These are phyloP conservation scores for Silene latifolia DNA, from an alignment of 148 eudicot genomes.

Conservation along the genomic window DNA sequence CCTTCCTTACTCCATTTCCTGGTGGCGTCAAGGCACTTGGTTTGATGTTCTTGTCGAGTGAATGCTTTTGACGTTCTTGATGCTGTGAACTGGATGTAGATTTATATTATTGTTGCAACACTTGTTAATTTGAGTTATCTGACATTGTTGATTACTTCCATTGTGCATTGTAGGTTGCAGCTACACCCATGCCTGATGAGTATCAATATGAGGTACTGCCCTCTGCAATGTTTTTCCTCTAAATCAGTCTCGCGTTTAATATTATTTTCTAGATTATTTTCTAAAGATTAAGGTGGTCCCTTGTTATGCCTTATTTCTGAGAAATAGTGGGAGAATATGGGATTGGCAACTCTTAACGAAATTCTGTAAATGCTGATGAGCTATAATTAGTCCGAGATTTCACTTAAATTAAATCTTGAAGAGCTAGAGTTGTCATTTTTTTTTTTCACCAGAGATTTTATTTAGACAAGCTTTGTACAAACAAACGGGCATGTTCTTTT, in stretches of 20 bases:
- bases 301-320: not conserved
- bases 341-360: no score
- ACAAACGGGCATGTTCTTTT: not conserved
- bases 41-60: not conserved
- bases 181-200: conserved; percentile 75
- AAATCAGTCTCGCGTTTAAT: not conserved
- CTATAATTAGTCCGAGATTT: not conserved
- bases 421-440: not conserved
- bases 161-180: conserved; percentile 52
- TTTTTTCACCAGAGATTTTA: not conserved
- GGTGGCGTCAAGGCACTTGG: not conserved
- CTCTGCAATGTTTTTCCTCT: conserved; percentile 10
- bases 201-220: conserved; percentile 61
- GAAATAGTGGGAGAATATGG: no score
- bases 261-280: not conserved
- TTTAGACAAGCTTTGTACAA: not conserved
- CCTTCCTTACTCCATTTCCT: not conserved
- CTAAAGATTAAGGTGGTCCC: not conserved
- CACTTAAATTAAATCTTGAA: not conserved
- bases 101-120: not conserved
- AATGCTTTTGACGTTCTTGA: conserved; percentile 1
- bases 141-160: not conserved
- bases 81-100: not conserved
- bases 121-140: not conserved
- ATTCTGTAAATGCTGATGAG: not conserved